phyloP scores from a whole-genome alignment of 2,329 filamentous ascomycete species.

The Simplicillium sp. region DNA sequence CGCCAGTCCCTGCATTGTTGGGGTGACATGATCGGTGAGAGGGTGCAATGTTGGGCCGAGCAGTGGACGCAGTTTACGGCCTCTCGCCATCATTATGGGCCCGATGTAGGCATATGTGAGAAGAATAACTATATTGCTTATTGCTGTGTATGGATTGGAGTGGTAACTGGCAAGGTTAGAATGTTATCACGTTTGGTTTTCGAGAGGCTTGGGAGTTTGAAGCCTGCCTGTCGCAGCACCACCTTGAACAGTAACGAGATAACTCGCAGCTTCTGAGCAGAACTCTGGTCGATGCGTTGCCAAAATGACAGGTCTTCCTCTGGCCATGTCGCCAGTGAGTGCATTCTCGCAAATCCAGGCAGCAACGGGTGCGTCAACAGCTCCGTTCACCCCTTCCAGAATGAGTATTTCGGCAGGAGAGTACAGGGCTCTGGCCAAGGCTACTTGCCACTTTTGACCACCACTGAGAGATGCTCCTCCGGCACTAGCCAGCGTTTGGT shows the following conservation, averaged over 20 bases:
- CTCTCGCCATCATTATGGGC: background rate
- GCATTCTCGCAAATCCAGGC: constrained; percentile 1
- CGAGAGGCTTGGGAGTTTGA: too few relatives aligned
- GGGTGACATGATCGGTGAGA: constrained; percentile 1
- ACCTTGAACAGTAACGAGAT: constrained; percentile 3
- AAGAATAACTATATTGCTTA: too few relatives aligned
- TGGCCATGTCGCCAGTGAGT: constrained; percentile 4
- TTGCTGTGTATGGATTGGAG: too few relatives aligned
- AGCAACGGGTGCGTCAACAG: constrained; percentile 7
- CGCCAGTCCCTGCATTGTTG: background rate
- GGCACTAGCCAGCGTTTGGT: constrained; percentile 31
- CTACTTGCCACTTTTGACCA: constrained; percentile 35
- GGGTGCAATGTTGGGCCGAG: constrained; percentile 4
- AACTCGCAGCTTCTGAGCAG: constrained; percentile 2
- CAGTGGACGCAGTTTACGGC: background rate
- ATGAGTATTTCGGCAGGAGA: constrained; percentile 32
- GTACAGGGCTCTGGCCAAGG: constrained; percentile 35
- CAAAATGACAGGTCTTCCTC: constrained; percentile 7
- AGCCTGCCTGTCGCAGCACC: background rate
- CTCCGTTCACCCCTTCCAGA: constrained; percentile 33
- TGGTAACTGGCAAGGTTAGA: too few relatives aligned
- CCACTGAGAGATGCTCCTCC: constrained; percentile 33
- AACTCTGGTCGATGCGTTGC: constrained; percentile 5
- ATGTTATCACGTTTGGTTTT: too few relatives aligned
- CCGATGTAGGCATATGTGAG: too few relatives aligned